Evolutionary conservation across 1,284 basidiomycete species (phyloP), one percentile per base, ranked within the genome.

Genomic region (Mycena sp.): DNA sequence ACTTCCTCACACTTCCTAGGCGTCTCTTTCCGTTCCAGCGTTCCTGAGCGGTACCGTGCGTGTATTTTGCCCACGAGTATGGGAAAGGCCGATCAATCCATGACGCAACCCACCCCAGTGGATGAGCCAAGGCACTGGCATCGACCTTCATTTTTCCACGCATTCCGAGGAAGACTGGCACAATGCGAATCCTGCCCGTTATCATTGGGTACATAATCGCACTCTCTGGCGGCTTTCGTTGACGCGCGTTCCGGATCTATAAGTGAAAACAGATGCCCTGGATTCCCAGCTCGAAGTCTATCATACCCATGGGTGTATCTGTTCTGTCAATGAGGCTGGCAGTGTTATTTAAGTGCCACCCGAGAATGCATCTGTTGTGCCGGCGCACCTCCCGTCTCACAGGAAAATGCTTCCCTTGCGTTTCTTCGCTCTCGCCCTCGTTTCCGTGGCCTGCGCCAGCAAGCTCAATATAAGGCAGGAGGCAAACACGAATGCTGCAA

Each of bases 401-500:
- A 23, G 19, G 12, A 37, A 35, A 17, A 62, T 62, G 60, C 19
- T 48, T 29, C 16, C 35, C n/a, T n/a, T 52, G 4, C 49, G 35
- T 25, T 45, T 58, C 21, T 21, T 53, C 49, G 26, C 49, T 28
- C 61, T 63, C 21, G 54, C 61, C n/a, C 37, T 58, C 14, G 30
- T 52, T 17, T 46, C 48, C 21, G 30, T 53, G 1, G 50, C 29
- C 28, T 57, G 30, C 54, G 54, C 55, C 4, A 53, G 48, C 30
- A 58, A 37, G 14, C 48, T 63, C 25, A 10, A 9, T 46, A 30
- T 25, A 21, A 32, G 61, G 48, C 58, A 61, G 44, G 44, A 50
- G 4, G 23, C 61, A 7, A 63, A 63, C 55, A 63, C 61, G 1
- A 63, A 63, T 28, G 40, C 41, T 9, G 32, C 32, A 19, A 63